These are phyloP conservation scores for Phytopythium oedochilum DNA, from an alignment of 352 stramenopile genomes.

Conservation along the genomic window DNA sequence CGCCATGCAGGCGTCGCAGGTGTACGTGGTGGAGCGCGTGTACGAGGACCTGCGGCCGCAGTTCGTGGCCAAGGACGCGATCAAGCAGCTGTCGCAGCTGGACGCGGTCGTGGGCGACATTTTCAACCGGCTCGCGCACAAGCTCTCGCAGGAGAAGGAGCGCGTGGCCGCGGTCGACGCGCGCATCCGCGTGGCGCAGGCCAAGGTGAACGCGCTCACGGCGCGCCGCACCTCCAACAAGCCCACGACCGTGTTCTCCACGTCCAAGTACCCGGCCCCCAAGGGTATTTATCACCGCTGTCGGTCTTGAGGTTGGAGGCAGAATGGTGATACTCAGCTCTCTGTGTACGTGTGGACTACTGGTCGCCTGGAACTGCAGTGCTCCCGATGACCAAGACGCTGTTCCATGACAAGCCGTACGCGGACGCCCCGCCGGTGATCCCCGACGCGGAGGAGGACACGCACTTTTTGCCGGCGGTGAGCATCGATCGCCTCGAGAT, in stretches of 20 bases:
- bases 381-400: conserved; percentile 59
- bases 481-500: background rate
- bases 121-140: conserved; percentile 75
- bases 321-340: background rate
- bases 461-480: conserved; percentile 76
- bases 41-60: conserved; percentile 82
- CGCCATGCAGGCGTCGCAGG: conserved; percentile 80
- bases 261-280: conserved; percentile 80
- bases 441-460: conserved; percentile 67
- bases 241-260: conserved; percentile 86
- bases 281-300: conserved; percentile 18
- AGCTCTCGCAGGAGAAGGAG: conserved; percentile 76
- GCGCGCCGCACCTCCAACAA: conserved; percentile 80
- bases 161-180: conserved; percentile 70
- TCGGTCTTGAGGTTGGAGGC: background rate
- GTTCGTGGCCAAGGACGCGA: conserved; percentile 82
- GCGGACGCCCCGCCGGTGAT: conserved; percentile 67
- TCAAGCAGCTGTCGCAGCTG: conserved; percentile 81
- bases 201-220: conserved; percentile 82
- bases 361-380: too few species aligned
- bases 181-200: conserved; percentile 73
- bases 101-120: conserved; percentile 82
- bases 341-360: too few species aligned
- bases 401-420: conserved; percentile 85
- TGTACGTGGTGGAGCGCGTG: conserved; percentile 84